Evolutionary conservation across 345 rosid species (phyloP), one percentile per base, ranked within the genome.

Genomic region (Diplotaxis tenuifolia): DNA sequence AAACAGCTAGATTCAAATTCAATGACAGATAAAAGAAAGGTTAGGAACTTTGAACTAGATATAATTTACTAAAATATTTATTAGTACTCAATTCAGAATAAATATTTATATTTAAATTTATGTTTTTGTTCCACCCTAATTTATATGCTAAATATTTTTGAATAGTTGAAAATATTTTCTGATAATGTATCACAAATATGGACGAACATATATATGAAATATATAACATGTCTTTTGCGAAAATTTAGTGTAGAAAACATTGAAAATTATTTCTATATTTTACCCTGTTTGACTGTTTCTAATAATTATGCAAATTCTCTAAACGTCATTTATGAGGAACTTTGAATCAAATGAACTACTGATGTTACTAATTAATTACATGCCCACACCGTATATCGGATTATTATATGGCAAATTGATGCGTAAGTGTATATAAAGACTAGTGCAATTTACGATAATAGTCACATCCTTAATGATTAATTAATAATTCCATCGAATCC

Each of bases 401-500:
- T 60, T 42, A 1, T 45, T 9, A 15, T 12, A 21, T 14, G 64
- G 50, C 58, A 29, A 68, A 75, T 61, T 4, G 64, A 38, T 68
- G 56, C 9, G 47, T 25, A 22, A 66, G 70, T 65, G 31, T 28
- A 59, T 49, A 58, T 58, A 67, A 75, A 67, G 68, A 25, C 19
- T 67, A 67, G 55, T 60, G 19, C 16, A 67, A 15, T 34, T 60
- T 14, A 62, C 56, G 19, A 21, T 73, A 50, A 28, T 54, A 54
- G 20, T 68, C 27, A 74, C 16, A 68, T 66, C 12, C 23, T 40
- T 54, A 62, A 75, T 75, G 74, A 69, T 54, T 75, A 75, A 55
- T 69, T 68, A 53, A 68, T 52, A 0, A 75, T 61, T 15, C 23
- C 62, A 53, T 22, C 65, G 66, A 78, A 83, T 36, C 79, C 83